Conservation (phyloP, 1,284 basidiomycete species). For the Trichosporon sp. region DNA sequence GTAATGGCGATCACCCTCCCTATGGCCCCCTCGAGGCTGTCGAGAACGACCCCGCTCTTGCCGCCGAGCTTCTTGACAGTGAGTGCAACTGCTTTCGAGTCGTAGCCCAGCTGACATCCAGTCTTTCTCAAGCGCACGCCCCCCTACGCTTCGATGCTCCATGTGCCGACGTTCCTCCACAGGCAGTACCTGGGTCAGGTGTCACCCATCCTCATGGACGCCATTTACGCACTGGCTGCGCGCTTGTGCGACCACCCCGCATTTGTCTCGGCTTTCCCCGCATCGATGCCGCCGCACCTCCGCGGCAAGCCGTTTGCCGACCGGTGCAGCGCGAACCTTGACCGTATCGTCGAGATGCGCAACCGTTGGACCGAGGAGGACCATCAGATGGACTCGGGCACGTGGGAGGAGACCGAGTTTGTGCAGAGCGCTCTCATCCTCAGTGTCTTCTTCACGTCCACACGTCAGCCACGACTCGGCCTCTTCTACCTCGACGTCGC, state of each 20-base stretch:
- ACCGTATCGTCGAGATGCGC: conserved; percentile 44
- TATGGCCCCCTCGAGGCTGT: conserved; percentile 43
- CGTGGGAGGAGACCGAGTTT: conserved; percentile 57
- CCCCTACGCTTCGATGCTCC: conserved; percentile 57
- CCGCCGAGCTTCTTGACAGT: conserved; percentile 52
- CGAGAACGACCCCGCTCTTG: conserved; percentile 43
- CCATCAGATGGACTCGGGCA: conserved; percentile 38
- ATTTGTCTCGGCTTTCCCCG: conserved; percentile 40
- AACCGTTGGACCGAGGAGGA: conserved; percentile 42
- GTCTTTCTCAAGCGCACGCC: conserved; percentile 57
- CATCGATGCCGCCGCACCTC: conserved; percentile 41
- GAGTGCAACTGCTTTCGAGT: conserved; percentile 26
- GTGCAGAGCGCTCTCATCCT: conserved; percentile 54
- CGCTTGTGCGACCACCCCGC: conserved; percentile 52
- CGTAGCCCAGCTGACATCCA: conserved; percentile 22
- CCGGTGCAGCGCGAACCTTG: conserved; percentile 44
- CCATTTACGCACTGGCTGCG: conserved; percentile 57
- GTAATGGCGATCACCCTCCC: conserved; percentile 16
- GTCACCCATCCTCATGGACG: conserved; percentile 56
- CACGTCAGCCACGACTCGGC: conserved; percentile 51
- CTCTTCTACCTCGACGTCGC: conserved; percentile 55
- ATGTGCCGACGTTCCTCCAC: conserved; percentile 57
- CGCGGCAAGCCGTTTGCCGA: conserved; percentile 52
- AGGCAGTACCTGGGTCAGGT: conserved; percentile 55
- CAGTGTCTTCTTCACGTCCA: conserved; percentile 54